Base-by-base conservation (phyloP, 1,284 basidiomycete species). In the Stygiomarasmius scandens region DNA sequence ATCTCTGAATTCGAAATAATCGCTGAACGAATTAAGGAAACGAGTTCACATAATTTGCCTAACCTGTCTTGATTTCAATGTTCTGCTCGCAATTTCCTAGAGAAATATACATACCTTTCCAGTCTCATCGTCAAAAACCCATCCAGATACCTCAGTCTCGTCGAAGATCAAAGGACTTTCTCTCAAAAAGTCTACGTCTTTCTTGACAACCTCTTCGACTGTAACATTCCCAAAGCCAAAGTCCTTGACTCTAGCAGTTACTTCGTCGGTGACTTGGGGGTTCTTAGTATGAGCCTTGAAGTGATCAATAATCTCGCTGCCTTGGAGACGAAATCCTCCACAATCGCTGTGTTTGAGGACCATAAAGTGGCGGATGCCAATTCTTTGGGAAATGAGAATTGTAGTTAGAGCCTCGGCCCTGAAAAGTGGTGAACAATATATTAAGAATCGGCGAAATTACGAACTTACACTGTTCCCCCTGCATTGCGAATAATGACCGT, bases 91-190 rank as follows among this genome's bases (percentile, higher is more conserved):
- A 32, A 41, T n/a, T 19, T 6, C 4, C 6, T n/a, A 41, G 16
- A 19, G n/a, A 41, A 12, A 9, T 11, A 12, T 10, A 46, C 61
- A 58, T 52, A 85, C 82, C 75, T 81, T 83, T 56, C 84, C 85
- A 1, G 79, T 83, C 63, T 79, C 77, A 23, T 86, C 82, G 58
- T 86, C 78, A 63, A 86, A 84, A 14, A 85, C 73, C 85, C 85
- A 87, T 2, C 86, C 86, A 2, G 82, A 84, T 25, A 87, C 71
- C 52, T 67, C 73, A 1, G 81, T 82, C 27, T 75, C 83, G 44
- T 79, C 70, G 46, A 85, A 66, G 41, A 87, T 71, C 23, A 87
- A 74, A 2, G 82, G 81, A 61, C 81, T 77, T 24, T 77, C 73
- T 65, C 80, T 75, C 62, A 89, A 66, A 64, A 77, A 86, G 52